Conservation (phyloP, 495 filamentous ascomycete genomes). For the Neurospora sp. region DNA sequence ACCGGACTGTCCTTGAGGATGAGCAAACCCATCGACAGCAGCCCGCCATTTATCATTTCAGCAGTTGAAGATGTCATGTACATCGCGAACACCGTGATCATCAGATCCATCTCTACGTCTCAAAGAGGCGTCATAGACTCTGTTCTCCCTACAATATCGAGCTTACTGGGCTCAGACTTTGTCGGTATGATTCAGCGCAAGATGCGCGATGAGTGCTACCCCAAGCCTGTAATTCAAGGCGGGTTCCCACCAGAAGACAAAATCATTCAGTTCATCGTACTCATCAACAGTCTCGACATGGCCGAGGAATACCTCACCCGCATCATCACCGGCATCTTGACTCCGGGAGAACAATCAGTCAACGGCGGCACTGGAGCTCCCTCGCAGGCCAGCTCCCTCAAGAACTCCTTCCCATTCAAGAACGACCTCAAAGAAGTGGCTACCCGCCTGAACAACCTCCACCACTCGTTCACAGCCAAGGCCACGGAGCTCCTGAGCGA, state of each 20-base stretch:
- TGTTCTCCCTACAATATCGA: slow-evolving; percentile 69
- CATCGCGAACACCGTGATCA: slow-evolving; percentile 85
- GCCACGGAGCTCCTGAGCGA: slow-evolving; percentile 72
- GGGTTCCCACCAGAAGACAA: slow-evolving; percentile 73
- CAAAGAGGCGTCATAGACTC: slow-evolving; percentile 63
- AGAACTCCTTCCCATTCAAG: slow-evolving; percentile 65
- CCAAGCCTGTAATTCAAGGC: slow-evolving; percentile 62
- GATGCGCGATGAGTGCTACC: slow-evolving; percentile 93
- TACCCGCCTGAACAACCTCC: slow-evolving; percentile 56
- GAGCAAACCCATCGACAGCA: slow-evolving; percentile 52
- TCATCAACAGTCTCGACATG: slow-evolving; percentile 91
- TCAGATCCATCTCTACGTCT: slow-evolving; percentile 75
- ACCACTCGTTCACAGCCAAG: slow-evolving; percentile 62
- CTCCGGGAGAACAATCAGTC: slow-evolving; percentile 21
- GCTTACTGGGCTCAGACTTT: slow-evolving; percentile 87
- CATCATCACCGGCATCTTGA: slow-evolving; percentile 60
- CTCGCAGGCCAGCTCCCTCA: slow-evolving; percentile 31
- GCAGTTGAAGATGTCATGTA: slow-evolving; percentile 99
- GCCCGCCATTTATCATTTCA: slow-evolving; percentile 85
- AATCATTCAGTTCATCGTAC: slow-evolving; percentile 74
- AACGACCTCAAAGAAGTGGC: slow-evolving; percentile 59
- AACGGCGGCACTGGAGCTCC: slow-evolving; percentile 6
- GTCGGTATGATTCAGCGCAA: slow-evolving; percentile 94
- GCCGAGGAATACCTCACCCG: slow-evolving; percentile 80
- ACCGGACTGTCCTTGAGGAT: slow-evolving; percentile 64